Percentiles rank a stretch among this genome's conserved stretches.
phyloP scores from a whole-genome alignment of 768 basidiomycete species.

The Boletus rex-veris region DNA sequence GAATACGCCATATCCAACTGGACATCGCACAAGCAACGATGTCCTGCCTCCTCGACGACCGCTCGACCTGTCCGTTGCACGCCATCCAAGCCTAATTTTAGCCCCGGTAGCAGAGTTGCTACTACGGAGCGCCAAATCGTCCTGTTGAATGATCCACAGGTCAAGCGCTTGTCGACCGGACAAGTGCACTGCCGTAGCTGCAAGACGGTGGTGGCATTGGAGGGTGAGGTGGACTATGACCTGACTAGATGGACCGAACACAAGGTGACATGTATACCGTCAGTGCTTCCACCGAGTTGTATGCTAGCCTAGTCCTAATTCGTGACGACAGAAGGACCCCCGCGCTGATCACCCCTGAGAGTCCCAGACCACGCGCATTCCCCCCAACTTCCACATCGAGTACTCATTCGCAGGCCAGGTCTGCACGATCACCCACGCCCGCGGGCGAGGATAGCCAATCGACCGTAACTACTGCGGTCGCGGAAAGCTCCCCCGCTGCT shows the following conservation, averaged over 20 bases:
- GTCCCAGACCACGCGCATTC: constrained; percentile 7
- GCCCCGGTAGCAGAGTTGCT: constrained; percentile 58
- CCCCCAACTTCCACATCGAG: constrained; percentile 20
- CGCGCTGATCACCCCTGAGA: constrained; percentile 22
- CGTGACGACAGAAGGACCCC: constrained; percentile 14
- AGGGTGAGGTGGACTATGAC: constrained; percentile 55
- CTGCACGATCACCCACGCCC: constrained; percentile 14
- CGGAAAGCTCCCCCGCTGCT: constrained; percentile 17
- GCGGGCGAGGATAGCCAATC: constrained; percentile 20
- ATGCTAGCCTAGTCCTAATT: constrained; percentile 3
- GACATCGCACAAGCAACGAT: constrained; percentile 49
- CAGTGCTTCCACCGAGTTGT: constrained; percentile 11
- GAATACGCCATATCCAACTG: constrained; percentile 51
- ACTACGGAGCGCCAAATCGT: constrained; percentile 58
- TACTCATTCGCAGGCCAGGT: constrained; percentile 7
- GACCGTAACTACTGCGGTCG: constrained; percentile 39
- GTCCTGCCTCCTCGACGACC: constrained; percentile 41
- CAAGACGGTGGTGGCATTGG: constrained; percentile 40
- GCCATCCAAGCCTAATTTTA: constrained; percentile 25
- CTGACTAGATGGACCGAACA: constrained; percentile 61
- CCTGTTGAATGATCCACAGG: constrained; percentile 64
- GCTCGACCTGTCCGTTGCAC: constrained; percentile 15
- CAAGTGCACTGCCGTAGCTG: constrained; percentile 54
- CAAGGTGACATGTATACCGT: constrained; percentile 49
- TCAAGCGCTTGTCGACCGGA: constrained; percentile 42